These are phyloP conservation scores for Globisporangium spinosum DNA, from an alignment of 352 stramenopile species.

Conservation along the genomic window DNA sequence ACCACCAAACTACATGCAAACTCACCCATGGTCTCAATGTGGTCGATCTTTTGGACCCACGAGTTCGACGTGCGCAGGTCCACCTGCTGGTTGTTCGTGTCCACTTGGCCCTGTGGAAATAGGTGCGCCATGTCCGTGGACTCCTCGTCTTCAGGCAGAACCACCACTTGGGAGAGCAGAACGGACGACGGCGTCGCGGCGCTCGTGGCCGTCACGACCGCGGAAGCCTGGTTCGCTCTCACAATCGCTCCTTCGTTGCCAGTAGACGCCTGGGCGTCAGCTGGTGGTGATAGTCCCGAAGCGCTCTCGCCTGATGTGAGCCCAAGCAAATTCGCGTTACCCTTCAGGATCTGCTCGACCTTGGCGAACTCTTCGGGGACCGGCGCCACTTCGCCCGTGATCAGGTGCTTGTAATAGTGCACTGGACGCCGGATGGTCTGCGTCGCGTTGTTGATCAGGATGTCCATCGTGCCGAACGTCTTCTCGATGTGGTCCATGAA, in stretches of 20 bases:
- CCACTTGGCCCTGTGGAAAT: conserved; percentile 72
- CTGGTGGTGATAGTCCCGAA: not conserved
- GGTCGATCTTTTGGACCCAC: conserved; percentile 84
- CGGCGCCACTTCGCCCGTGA: conserved; percentile 69
- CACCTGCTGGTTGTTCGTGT: conserved; percentile 92
- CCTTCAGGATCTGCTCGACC: conserved; percentile 43
- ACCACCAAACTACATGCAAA: conserved; percentile 1
- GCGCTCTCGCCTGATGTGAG: not conserved
- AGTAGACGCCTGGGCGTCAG: not conserved
- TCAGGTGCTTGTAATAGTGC: conserved; percentile 89
- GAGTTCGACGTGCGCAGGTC: conserved; percentile 91
- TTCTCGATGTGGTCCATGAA: conserved; percentile 89
- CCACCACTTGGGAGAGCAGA: conserved; percentile 85
- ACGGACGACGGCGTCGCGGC: conserved; percentile 66
- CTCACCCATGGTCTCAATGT: conserved; percentile 69
- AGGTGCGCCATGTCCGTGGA: conserved; percentile 45
- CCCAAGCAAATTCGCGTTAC: conserved; percentile 44
- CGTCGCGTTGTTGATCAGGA: conserved; percentile 96
- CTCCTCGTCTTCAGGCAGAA: conserved; percentile 84
- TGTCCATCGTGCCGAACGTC: conserved; percentile 80
- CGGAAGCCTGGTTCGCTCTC: conserved; percentile 17
- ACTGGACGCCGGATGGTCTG: conserved; percentile 93
- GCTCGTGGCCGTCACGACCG: conserved; percentile 13
- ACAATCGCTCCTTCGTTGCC: conserved; percentile 28
- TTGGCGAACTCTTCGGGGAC: conserved; percentile 43